Evolutionary conservation across 2,329 filamentous ascomycete genomes (phyloP).

Genomic region (Aspergillus sp.): DNA sequence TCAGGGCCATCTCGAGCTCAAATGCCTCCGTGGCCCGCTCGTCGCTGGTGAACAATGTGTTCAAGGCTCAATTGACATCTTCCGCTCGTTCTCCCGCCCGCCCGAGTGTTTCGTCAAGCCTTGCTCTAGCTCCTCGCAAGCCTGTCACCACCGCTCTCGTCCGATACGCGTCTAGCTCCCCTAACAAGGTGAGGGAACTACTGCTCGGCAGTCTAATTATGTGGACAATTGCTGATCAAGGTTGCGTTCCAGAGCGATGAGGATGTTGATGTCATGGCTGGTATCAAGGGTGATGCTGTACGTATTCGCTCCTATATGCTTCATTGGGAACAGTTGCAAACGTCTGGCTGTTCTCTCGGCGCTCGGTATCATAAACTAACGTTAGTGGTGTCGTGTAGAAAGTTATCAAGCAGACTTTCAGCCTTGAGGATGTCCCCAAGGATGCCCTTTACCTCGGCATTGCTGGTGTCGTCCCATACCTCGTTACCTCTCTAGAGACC

Average conservation of each 20-base stretch:
- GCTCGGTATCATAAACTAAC: neutral
- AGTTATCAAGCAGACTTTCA: constrained; percentile 69
- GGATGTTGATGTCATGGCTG: constrained; percentile 52
- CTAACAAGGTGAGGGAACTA: constrained; percentile 47
- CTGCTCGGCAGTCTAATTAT: neutral
- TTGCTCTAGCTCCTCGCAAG: constrained; percentile 46
- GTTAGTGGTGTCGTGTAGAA: constrained; percentile 43
- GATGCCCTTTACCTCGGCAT: constrained; percentile 69
- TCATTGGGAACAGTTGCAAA: neutral
- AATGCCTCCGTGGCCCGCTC: constrained; percentile 45
- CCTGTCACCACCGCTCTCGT: constrained; percentile 50
- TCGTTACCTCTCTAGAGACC: constrained; percentile 79
- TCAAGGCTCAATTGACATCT: constrained; percentile 47
- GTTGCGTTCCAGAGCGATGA: constrained; percentile 43
- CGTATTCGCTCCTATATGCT: constrained; percentile 25
- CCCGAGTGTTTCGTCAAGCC: constrained; percentile 35
- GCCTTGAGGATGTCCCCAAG: constrained; percentile 62
- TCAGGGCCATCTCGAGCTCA: constrained; percentile 44
- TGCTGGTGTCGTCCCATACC: constrained; percentile 80
- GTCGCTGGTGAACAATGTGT: constrained; percentile 39
- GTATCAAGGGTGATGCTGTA: constrained; percentile 60
- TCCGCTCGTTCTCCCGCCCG: constrained; percentile 40
- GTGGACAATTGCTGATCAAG: constrained; percentile 50
- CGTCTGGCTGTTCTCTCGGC: neutral
- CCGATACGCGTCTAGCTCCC: constrained; percentile 45